Evolutionary conservation across 306 rosid genomes (phyloP).

Genomic region (Casuarina equisetifolia): DNA sequence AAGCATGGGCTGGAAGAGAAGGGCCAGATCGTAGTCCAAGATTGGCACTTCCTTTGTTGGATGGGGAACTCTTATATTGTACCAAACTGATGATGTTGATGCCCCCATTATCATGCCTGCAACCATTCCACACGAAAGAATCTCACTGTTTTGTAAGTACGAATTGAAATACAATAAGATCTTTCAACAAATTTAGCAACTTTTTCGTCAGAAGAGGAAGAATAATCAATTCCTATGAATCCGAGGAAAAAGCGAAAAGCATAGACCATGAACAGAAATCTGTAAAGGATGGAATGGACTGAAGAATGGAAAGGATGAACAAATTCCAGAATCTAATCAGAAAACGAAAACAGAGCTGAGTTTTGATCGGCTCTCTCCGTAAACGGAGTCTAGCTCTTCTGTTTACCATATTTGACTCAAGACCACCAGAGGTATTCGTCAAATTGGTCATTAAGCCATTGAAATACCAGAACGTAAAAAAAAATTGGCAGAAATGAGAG

Average conservation of each 20-base stretch:
- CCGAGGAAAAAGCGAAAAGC: not conserved
- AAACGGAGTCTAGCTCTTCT: not conserved
- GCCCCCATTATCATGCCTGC: conserved; percentile 98
- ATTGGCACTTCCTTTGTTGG: conserved; percentile 86
- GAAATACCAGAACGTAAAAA: not conserved
- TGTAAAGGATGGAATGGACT: not conserved
- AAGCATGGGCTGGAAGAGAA: conserved; percentile 88
- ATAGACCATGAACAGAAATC: not conserved
- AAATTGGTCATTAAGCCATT: not conserved
- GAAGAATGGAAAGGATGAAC: not conserved
- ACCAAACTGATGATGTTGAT: conserved; percentile 85
- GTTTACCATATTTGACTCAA: not conserved
- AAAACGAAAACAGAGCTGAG: not conserved
- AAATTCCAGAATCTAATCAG: no score
- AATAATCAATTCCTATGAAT: not conserved
- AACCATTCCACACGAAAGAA: not conserved
- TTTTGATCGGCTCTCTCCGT: not conserved
- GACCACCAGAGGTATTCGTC: no score
- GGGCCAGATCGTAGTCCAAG: conserved; percentile 81
- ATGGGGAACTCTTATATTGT: conserved; percentile 80
- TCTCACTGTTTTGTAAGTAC: no score
- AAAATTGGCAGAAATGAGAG: not conserved
- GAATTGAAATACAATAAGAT: no score
- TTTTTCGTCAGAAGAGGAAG: not conserved
- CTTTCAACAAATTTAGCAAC: no score